Percentiles rank a stretch among this genome's conserved stretches.
Evolutionary conservation across 768 basidiomycete species (phyloP).

Genomic region (Pleurotus giganteus): DNA sequence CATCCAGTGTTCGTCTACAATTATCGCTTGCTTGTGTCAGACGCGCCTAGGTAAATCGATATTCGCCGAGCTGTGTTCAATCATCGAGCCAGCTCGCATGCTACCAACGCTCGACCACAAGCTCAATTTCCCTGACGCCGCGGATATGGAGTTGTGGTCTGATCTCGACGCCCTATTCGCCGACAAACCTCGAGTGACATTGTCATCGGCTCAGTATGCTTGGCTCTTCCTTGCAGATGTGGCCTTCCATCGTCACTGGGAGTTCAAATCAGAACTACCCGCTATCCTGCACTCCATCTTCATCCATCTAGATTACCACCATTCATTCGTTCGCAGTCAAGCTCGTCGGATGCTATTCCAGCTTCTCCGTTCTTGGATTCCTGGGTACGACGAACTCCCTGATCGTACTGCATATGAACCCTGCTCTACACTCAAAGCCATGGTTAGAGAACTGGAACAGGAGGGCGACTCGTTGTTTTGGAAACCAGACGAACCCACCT

Average conservation of each 20-base stretch:
- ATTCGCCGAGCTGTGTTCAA: constrained; percentile 79
- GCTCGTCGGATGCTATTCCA: constrained; percentile 85
- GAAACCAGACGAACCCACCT: constrained; percentile 65
- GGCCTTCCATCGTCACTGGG: constrained; percentile 75
- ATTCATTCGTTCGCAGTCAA: constrained; percentile 63
- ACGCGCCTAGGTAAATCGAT: constrained; percentile 69
- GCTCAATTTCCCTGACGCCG: constrained; percentile 55
- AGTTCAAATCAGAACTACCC: constrained; percentile 65
- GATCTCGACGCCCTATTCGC: constrained; percentile 77
- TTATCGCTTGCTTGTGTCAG: constrained; percentile 82
- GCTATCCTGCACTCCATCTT: constrained; percentile 77
- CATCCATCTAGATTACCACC: constrained; percentile 79
- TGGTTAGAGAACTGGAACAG: constrained; percentile 53
- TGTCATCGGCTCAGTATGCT: constrained; percentile 87
- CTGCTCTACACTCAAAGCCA: constrained; percentile 47
- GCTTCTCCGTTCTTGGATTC: constrained; percentile 76
- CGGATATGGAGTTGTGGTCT: constrained; percentile 75
- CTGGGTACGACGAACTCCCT: constrained; percentile 70
- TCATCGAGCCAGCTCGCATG: constrained; percentile 86
- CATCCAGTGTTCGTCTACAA: constrained; percentile 74
- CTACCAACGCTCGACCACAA: constrained; percentile 75
- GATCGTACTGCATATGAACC: constrained; percentile 52
- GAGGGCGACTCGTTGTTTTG: constrained; percentile 61
- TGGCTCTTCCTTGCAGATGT: constrained; percentile 81
- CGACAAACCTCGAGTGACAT: constrained; percentile 62